phyloP scores from a whole-genome alignment of 1,284 basidiomycete species.

The Malassezia obtusa region DNA sequence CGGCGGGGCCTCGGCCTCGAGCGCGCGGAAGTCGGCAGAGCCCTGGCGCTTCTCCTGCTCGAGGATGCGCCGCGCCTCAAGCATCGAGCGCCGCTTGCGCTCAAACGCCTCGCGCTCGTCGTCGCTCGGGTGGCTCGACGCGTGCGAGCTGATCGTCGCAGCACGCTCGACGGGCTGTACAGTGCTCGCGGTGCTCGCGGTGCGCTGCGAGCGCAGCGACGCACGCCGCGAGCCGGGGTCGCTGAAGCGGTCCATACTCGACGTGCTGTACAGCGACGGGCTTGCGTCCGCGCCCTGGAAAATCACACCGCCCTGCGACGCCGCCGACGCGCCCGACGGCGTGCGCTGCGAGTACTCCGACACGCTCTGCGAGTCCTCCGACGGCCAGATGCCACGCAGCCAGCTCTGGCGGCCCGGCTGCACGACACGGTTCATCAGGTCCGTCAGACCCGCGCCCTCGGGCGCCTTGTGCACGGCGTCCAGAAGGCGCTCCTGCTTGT shows the following conservation, averaged over 20 bases:
- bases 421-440: slow-evolving; percentile 19
- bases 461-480: slow-evolving; percentile 10
- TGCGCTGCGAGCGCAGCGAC: neutral
- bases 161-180: neutral
- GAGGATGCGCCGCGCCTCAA: slow-evolving; percentile 36
- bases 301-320: slow-evolving; percentile 7
- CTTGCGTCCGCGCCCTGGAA: slow-evolving; percentile 16
- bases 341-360: slow-evolving; percentile 6
- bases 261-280: slow-evolving; percentile 16
- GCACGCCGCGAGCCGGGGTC: neutral
- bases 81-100: slow-evolving; percentile 30
- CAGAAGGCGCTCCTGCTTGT: slow-evolving; percentile 16
- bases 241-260: slow-evolving; percentile 8
- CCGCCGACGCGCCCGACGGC: slow-evolving; percentile 5
- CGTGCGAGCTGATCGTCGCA: neutral
- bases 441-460: slow-evolving; percentile 11
- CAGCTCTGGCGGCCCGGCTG: slow-evolving; percentile 11
- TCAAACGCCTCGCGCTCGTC: slow-evolving; percentile 29
- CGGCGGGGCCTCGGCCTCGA: neutral
- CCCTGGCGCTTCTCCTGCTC: slow-evolving; percentile 29
- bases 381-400: slow-evolving; percentile 12
- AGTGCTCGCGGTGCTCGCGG: neutral
- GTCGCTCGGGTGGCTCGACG: slow-evolving; percentile 7
- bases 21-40: slow-evolving; percentile 1
- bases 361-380: neutral